A percentile compares a stretch with the other conserved stretches of the same genome.
Conservation (phyloP, 2,329 filamentous ascomycete species). For the Penicillium sp. region DNA sequence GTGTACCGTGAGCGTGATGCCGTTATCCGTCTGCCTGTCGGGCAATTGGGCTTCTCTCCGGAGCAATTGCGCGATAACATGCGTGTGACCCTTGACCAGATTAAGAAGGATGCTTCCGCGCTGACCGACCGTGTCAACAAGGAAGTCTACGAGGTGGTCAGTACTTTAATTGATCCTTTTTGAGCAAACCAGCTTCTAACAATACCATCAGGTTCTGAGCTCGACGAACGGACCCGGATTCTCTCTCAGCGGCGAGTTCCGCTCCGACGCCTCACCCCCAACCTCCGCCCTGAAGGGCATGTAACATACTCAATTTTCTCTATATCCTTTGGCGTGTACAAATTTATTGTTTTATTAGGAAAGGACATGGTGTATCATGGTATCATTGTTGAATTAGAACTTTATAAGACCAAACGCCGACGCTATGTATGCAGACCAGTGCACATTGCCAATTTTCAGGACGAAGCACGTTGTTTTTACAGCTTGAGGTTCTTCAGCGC, state of each 20-base stretch:
- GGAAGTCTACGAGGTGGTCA: slow-evolving; percentile 69
- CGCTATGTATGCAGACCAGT: slow-evolving; percentile 40
- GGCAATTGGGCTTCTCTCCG: slow-evolving; percentile 84
- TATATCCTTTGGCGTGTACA: slow-evolving; percentile 37
- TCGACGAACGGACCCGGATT: slow-evolving; percentile 85
- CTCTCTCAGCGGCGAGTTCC: slow-evolving; percentile 78
- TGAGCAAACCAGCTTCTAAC: slow-evolving; percentile 1
- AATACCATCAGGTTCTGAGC: slow-evolving; percentile 65
- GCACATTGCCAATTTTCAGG: slow-evolving; percentile 1
- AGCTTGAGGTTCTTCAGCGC: slow-evolving; percentile 51
- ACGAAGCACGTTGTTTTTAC: slow-evolving; percentile 21
- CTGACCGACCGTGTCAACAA: slow-evolving; percentile 67
- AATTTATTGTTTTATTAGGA: slow-evolving; percentile 45
- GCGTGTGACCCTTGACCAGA: slow-evolving; percentile 68
- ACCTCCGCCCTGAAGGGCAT: slow-evolving; percentile 48
- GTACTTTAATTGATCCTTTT: slow-evolving; percentile 27
- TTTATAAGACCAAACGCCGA: slow-evolving; percentile 43
- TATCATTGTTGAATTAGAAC: slow-evolving; percentile 34
- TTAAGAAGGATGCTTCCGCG: slow-evolving; percentile 74
- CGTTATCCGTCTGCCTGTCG: slow-evolving; percentile 84
- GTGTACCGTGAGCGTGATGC: slow-evolving; percentile 85
- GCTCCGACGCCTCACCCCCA: slow-evolving; percentile 58
- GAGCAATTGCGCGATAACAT: slow-evolving; percentile 84
- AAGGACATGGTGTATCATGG: slow-evolving; percentile 44
- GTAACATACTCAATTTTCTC: slow-evolving; percentile 52